Conservation (phyloP, 2,329 filamentous ascomycete species). For the Teratosphaeria zuluensis region DNA sequence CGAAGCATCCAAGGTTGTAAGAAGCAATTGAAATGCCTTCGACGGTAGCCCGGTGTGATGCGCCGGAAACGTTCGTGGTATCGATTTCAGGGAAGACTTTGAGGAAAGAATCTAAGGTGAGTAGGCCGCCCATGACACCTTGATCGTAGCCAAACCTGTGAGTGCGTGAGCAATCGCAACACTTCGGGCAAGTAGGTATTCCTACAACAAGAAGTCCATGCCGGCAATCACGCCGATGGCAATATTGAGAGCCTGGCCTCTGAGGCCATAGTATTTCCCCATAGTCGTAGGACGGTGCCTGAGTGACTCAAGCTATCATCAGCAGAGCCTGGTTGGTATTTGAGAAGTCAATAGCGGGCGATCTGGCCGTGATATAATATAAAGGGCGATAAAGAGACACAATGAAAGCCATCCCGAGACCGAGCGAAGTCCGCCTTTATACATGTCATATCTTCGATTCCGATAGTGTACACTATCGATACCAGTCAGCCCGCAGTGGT, state of each 20-base stretch:
- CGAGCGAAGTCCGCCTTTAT: neutral
- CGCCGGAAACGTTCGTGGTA: slow-evolving; percentile 10
- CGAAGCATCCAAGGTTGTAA: slow-evolving; percentile 33
- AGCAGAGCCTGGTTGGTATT: neutral
- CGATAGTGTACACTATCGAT: neutral
- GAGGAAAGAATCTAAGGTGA: slow-evolving; percentile 32
- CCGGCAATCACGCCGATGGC: slow-evolving; percentile 37
- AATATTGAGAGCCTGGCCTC: slow-evolving; percentile 9
- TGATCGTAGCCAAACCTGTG: slow-evolving; percentile 17
- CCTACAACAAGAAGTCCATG: slow-evolving; percentile 24
- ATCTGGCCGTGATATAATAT: neutral
- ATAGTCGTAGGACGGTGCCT: neutral
- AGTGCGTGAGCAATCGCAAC: too few relatives aligned
- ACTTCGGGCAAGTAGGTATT: neutral
- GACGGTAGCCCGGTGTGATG: slow-evolving; percentile 28
- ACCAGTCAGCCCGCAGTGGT: neutral
- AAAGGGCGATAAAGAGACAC: neutral
- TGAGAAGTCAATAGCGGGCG: neutral
- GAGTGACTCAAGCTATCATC: neutral
- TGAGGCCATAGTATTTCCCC: neutral
- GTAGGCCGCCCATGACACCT: slow-evolving; percentile 35
- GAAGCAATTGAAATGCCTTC: slow-evolving; percentile 31
- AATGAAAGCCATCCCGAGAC: neutral
- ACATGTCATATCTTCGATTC: too few relatives aligned
- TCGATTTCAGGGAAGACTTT: slow-evolving; percentile 33